Evolutionary conservation across 805 yeast genomes (phyloP), one percentile per base, ranked within the genome.

Genomic region (Starmerella scarabaei): DNA sequence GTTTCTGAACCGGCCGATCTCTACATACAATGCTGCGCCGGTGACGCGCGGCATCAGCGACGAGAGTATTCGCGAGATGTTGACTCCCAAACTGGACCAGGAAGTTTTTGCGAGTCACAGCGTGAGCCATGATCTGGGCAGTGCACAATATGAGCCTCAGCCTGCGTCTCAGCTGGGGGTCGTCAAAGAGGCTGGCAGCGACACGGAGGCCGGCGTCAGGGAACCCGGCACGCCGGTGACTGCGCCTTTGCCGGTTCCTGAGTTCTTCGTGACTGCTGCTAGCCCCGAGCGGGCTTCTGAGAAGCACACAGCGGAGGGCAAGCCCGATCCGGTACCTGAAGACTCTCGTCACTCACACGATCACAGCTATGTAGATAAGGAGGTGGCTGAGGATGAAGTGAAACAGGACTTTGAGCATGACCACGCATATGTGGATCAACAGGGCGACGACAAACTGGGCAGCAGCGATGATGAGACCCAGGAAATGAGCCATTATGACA

Each of bases 1-100:
- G 30, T 56, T 52, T 36, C 40, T 58, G 30, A 40, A 47, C 15
- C 48, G 59, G 6, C 58, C 60, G 4, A 47, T 53, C 14, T 49
- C 57, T n/a, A 47, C 52, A 15, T 52, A 53, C 35, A 51, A 51
- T 24, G 45, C 49, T 18, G 44, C 41, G 11, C 35, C 37, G 4
- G 19, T 48, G 38, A 24, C 33, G 11, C 33, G 39, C 14, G 52
- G 44, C 4, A 43, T 48, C 34, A 48, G 51, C 32, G 54, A 50
- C 37, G 36, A 38, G 18, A 39, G 39, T 24, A 41, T 52, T 12
- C 36, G 41, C 8, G 52, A 54, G 39, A 48, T 59, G 8, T 45
- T 57, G 20, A 40, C 53, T 15, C 55, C 59, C 16, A 35, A 21
- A n/a, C 15, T 37, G 30, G 48, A 42, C 29, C 44, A 32, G 33